Evolutionary conservation across 2,329 filamentous ascomycete species (phyloP), one percentile per base, ranked within the genome.

Genomic region (Arthrobotrys musiformis): DNA sequence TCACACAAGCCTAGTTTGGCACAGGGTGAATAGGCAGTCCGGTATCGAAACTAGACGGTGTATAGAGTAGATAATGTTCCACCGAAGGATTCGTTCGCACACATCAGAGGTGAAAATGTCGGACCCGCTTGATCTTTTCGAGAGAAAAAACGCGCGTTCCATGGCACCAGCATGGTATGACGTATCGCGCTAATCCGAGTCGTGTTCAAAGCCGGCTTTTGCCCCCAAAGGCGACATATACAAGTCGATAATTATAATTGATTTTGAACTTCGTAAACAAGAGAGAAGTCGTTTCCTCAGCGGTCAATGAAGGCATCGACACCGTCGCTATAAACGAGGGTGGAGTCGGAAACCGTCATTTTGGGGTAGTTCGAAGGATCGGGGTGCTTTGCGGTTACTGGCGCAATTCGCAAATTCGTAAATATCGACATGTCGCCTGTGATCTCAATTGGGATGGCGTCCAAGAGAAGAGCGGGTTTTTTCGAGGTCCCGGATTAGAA

Each of bases 51-150:
- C n/a, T 24, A 37, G 54, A 11, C 22, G 22, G 26, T 50, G 11
- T 15, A 37, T 19, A 24, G 17, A 58, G 2, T 11, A 50, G 13
- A 35, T 5, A 5, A 35, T 5, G 30, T 5, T 35, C 30, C 22
- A 28, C 3, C 4, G 9, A 50, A 28, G 46, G 13, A 13, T 28
- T 15, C 4, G 35, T 56, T 35, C 50, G 50, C 17, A 22, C 28
- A 13, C 28, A 56, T 56, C 50, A 56, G 50, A 56, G 50, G 50
- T n/a, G n/a, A n/a, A 50, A 11, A 30, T 52, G 50, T 56, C 11
- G 28, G 35, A 4, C 4, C 11, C 11, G 50, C 50, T 28, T 13
- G 26, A 30, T 52, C 26, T 6, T 11, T 52, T 13, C 24, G 26
- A 52, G n/a, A n/a, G n/a, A n/a, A n/a, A 52, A 52, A 52, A 52